Conservation (phyloP, 139 green algal species). For the Dunaliella sp. region DNA sequence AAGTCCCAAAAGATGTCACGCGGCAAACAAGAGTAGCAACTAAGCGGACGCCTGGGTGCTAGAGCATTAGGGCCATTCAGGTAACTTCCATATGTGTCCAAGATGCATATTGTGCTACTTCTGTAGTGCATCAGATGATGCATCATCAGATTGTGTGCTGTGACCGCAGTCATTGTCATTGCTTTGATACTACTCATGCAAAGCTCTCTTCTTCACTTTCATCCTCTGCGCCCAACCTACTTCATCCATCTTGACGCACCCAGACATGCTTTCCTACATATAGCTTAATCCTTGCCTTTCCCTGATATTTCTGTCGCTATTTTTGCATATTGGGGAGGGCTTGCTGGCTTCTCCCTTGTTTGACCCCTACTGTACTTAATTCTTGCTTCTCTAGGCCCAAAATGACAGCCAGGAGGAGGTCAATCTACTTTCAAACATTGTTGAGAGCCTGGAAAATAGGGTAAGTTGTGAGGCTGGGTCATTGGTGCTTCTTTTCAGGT, state of each 20-base stretch:
- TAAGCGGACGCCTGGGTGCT: no score
- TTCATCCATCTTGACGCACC: neutral
- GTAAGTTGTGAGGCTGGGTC: no score
- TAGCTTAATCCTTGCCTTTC: neutral
- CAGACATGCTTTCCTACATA: neutral
- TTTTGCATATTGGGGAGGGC: neutral
- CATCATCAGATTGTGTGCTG: neutral
- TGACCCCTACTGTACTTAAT: no score
- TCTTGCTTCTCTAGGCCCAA: neutral
- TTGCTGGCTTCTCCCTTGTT: neutral
- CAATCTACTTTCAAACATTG: neutral
- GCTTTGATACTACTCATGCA: neutral
- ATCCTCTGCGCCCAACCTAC: neutral
- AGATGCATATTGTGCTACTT: neutral
- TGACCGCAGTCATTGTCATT: no score
- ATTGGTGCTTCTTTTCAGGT: no score
- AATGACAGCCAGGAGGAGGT: neutral
- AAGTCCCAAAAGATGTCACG: neutral
- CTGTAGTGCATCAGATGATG: neutral
- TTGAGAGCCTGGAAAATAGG: neutral
- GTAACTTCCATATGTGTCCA: no score
- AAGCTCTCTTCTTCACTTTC: no score
- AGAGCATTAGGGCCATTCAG: no score
- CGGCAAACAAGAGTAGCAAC: neutral
- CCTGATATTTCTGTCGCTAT: neutral